Base-by-base conservation (phyloP, 345 rosid genomes). In the Viola odorata region DNA sequence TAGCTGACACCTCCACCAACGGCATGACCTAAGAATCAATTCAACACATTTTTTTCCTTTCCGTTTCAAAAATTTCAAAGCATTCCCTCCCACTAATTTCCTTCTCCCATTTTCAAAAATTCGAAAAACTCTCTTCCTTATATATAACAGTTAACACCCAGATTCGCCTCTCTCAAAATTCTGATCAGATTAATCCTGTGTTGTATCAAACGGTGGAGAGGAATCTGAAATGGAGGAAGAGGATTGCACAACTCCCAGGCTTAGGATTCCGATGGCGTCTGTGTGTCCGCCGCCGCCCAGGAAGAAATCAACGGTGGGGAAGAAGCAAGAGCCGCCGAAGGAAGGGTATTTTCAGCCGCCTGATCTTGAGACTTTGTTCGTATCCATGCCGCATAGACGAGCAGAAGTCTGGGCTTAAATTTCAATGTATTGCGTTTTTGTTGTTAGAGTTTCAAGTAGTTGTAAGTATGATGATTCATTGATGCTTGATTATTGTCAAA, bases 331-430 rank as follows among this genome's bases (percentile, higher is more conserved):
- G 32, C 83, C 85, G 5, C 96, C 91, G 0, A 80, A 73, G 66
- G 74, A 78, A 0, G 91, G 85, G 0, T 89, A 78, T 62, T 89
- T 89, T 71, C 76, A 75, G 45, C 87, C 91, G 7, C 91, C 96
- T 16, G 94, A 86, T 69, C 81, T 89, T 3, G 94, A 89, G 23
- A 69, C 69, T 47, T 23, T 23, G 32, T 47, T 47, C 13, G n/a
- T 47, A 4, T 62, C 79, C 10, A 41, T 65, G 63, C 63, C 62
- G 12, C 67, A 75, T 23, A 74, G 75, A 45, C 68, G 55, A 4
- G 37, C 76, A 37, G 73, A 23, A 23, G 32, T 23, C 32, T 23
- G 32, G 32, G 32, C 32, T 23, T 23, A 23, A 23, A 23, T 23
- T 23, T 23, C 32, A 23, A 23, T 1, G 32, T 23, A 23, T 23